These are phyloP conservation scores for Pseudozyma hubeiensis DNA, from an alignment of 1,284 basidiomycete species.

Conservation along the genomic window DNA sequence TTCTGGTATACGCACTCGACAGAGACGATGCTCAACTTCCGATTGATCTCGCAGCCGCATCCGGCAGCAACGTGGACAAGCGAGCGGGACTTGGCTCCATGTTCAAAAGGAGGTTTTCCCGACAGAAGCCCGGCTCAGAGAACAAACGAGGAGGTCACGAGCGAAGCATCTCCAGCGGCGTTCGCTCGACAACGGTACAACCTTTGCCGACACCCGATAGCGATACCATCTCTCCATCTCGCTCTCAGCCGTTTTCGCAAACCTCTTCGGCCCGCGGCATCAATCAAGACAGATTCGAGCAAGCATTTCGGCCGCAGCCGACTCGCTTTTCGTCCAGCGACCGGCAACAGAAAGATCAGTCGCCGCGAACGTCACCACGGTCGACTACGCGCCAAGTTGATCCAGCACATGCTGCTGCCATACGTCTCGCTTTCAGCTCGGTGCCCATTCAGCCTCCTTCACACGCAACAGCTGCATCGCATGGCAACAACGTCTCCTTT, in stretches of 20 bases:
- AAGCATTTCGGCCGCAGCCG: neutral
- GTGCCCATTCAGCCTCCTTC: slow-evolving; percentile 44
- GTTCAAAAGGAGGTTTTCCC: slow-evolving; percentile 45
- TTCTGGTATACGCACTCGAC: slow-evolving; percentile 52
- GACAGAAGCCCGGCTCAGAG: slow-evolving; percentile 8
- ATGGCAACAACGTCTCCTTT: slow-evolving; percentile 30
- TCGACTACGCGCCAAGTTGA: slow-evolving; percentile 15
- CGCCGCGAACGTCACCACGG: slow-evolving; percentile 13
- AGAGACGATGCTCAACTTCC: slow-evolving; percentile 34
- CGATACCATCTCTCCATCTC: neutral
- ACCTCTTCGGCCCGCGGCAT: neutral
- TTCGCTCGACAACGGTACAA: slow-evolving; percentile 13
- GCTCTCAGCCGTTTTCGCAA: slow-evolving; percentile 1
- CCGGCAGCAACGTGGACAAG: slow-evolving; percentile 1
- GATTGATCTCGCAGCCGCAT: slow-evolving; percentile 31
- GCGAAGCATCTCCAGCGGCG: slow-evolving; percentile 5
- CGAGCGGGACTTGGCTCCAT: slow-evolving; percentile 31
- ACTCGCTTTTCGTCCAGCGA: neutral
- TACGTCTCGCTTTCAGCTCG: slow-evolving; percentile 41
- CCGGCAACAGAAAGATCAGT: neutral
- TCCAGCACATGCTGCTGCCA: slow-evolving; percentile 26
- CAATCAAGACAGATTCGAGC: neutral
- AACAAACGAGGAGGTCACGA: neutral
- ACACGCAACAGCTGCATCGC: slow-evolving; percentile 11
- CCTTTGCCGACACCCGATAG: slow-evolving; percentile 1